phyloP scores from a whole-genome alignment of 345 rosid genomes.

The Brassica nigra region DNA sequence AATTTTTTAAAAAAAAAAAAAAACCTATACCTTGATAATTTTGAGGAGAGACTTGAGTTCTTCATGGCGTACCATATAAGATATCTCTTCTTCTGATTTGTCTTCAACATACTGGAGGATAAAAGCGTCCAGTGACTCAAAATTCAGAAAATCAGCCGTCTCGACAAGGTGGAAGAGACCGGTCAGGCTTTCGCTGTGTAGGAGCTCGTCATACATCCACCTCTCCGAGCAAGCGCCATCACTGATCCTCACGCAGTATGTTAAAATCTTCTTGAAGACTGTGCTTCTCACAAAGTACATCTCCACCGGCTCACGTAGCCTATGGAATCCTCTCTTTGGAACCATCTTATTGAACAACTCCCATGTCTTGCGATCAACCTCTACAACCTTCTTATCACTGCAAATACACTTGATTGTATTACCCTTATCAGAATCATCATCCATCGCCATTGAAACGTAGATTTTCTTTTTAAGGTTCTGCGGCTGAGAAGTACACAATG shows the following conservation, averaged over 20 bases:
- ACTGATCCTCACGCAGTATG: neutral
- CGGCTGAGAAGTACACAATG: neutral
- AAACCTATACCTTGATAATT: neutral
- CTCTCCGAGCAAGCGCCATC: neutral
- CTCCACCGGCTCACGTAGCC: neutral
- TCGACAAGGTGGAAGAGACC: neutral
- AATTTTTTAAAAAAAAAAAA: too few relatives aligned
- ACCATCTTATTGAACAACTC: neutral
- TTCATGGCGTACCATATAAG: neutral
- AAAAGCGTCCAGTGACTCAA: neutral
- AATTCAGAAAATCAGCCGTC: neutral
- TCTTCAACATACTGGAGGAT: neutral
- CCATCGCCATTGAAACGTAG: neutral
- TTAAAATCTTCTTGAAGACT: neutral
- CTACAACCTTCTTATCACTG: neutral
- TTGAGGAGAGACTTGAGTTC: neutral
- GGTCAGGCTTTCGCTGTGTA: neutral
- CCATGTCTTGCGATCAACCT: neutral
- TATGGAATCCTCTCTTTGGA: neutral
- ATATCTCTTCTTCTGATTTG: neutral
- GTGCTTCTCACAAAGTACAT: neutral
- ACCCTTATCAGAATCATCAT: neutral
- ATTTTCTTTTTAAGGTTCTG: neutral
- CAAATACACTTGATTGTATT: neutral
- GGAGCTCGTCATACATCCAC: neutral